Conservation (phyloP, 768 basidiomycete species). For the Pisolithus orientalis region DNA sequence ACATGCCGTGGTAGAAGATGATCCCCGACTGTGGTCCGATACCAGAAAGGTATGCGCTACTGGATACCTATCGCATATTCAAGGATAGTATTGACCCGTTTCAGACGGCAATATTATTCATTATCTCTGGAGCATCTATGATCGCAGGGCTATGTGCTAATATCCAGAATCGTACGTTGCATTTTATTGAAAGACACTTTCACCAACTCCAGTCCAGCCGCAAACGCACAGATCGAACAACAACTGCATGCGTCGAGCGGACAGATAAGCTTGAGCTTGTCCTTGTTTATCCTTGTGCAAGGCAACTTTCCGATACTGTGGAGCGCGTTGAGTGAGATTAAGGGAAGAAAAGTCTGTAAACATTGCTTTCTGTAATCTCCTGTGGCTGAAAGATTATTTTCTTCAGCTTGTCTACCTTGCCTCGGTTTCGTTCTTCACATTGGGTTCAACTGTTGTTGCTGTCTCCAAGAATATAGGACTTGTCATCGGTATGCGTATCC, state of each 20-base stretch:
- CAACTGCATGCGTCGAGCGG: conserved; percentile 55
- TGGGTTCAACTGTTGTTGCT: conserved; percentile 55
- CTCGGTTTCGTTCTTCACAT: conserved; percentile 45
- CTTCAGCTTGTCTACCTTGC: conserved; percentile 48
- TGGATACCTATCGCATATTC: neutral
- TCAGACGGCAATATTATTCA: conserved; percentile 16
- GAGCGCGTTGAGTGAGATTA: conserved; percentile 41
- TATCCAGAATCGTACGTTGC: conserved; percentile 25
- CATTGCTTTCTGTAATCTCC: neutral
- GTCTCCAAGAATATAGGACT: conserved; percentile 47
- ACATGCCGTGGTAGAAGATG: conserved; percentile 44
- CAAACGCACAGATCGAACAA: conserved; percentile 56
- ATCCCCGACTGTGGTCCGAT: conserved; percentile 56
- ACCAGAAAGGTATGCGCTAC: conserved; percentile 43
- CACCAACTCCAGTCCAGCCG: conserved; percentile 37
- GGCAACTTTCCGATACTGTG: conserved; percentile 41
- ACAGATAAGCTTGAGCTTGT: conserved; percentile 63
- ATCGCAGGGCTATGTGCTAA: conserved; percentile 22
- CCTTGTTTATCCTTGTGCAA: conserved; percentile 68
- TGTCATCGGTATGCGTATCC: conserved; percentile 60
- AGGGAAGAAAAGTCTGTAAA: conserved; percentile 57
- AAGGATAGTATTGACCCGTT: neutral
- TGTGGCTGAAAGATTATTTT: neutral
- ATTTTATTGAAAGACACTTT: neutral
- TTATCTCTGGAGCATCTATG: conserved; percentile 24